Base-by-base conservation (phyloP, 2,329 filamentous ascomycete species). In the Sarocladium kiliense region DNA sequence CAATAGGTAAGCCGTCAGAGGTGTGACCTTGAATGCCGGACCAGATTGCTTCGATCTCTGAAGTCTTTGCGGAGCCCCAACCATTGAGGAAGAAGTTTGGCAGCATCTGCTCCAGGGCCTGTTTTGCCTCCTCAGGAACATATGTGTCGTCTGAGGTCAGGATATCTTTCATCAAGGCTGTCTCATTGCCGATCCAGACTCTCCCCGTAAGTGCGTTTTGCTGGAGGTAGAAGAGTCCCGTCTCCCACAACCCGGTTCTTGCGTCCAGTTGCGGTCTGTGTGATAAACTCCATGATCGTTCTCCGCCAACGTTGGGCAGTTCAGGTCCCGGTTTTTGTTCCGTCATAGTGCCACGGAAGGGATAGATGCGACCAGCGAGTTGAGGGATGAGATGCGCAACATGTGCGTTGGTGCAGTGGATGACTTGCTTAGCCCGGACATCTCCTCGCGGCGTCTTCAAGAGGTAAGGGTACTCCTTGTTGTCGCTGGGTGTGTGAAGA, bases 401-500 rank as follows among this genome's bases (percentile, higher is more conserved):
- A 59, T 77, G 76, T 2, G 69, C 78, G 58, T 85, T 84, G 0
- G 79, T 84, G 34, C 78, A 78, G 58, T 85, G 79, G 1, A 85
- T 70, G 5, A 85, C 66, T 51, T 80, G 73, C 2, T 67, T 68
- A 14, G 78, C 71, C 1, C 61, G 62, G 12, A 83, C 71, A 0
- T 41, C 58, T 0, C 79, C 80, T 3, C 77, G 67, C 0, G 62
- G 57, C 0, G 81, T 84, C 2, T 63, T 57, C 1, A 83, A 55
- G 1, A 64, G 58, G 59, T 77, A 79, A 1, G 66, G 73, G 12
- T 64, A 56, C 0, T 54, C 7, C 12, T 58, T 7, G 11, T 54
- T 27, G 1, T 36, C 26, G 1, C 53, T 36, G 18, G 54, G 54
- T 2, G 57, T 26, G 61, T 54, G 19, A 60, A 64, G 27, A 57